Evolutionary conservation across 257 asterid species (phyloP), one percentile per base, ranked within the genome.

Genomic region (Verbascum thapsus): DNA sequence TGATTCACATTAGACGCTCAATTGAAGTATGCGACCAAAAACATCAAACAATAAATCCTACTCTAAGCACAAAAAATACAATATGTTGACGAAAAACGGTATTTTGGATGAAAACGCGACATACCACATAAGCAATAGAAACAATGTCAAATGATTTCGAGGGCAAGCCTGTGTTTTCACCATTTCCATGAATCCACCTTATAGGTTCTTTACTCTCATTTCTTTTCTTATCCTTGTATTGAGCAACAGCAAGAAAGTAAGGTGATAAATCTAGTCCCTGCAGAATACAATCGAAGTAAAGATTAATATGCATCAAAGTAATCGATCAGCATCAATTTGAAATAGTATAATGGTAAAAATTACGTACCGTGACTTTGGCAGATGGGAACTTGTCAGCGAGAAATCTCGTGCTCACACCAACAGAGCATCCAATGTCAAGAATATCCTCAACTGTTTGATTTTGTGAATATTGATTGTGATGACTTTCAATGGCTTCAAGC

Each of bases 221-320:
- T 48, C 79, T 58, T 48, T 69, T 74, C 79, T 83, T 88, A 58
- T 91, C 92, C 64, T 86, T 88, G 58, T 65, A 73, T 63, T 88
- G 92, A 42, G 96, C 98, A 66, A 88, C 98, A 45, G 98, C 82
- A 53, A 88, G 79, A 73, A 86, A 91, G 76, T 88, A 88, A 19
- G 98, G 98, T 20, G 98, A 91, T 34, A 88, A 76, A 73, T 91
- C 98, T 60, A 88, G 77, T 57, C 95, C 96, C 98, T 91, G 86
- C 66, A 64, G 23, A 69, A 59, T 47, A 8, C 16, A 63, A 38
- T 22, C 52, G 39, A 35, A 3, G 61, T 37, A 17, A 10, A 51
- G 49, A 30, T 23, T 12, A 47, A 11, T 35, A 55, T 32, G 15
- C 35, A 66, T 13, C 37, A 48, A 43, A 63, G 44, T 18, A 65